Evolutionary conservation across 345 rosid genomes (phyloP).

Genomic region (Gossypium turneri): DNA sequence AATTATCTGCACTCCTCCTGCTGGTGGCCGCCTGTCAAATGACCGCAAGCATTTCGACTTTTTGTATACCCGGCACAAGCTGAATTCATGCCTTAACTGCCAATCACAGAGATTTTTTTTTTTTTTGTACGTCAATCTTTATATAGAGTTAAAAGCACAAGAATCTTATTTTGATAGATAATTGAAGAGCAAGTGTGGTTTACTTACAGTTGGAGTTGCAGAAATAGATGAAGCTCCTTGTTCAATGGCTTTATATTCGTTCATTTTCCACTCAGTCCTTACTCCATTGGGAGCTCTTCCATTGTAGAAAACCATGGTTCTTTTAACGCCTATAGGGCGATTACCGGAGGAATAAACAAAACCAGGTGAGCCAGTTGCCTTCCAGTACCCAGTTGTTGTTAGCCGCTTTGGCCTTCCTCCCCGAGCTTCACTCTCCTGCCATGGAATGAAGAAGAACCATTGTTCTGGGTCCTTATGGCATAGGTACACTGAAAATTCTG

Average conservation of each 20-base stretch:
- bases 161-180: no score
- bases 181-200: background rate
- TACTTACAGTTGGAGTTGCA: background rate
- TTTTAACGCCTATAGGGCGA: conserved; percentile 31
- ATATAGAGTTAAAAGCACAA: no score
- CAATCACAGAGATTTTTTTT: background rate
- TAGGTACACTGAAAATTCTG: conserved; percentile 27
- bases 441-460: conserved; percentile 47
- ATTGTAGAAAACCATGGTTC: conserved; percentile 41
- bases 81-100: conserved; percentile 37
- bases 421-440: conserved; percentile 30
- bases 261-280: conserved; percentile 48
- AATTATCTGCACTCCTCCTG: background rate
- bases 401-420: conserved; percentile 40
- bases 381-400: conserved; percentile 39
- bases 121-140: no score
- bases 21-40: conserved; percentile 41
- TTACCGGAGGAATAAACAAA: conserved; percentile 24
- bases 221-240: conserved; percentile 11
- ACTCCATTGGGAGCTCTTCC: conserved; percentile 42
- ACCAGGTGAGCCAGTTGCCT: conserved; percentile 40
- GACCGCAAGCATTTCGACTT: conserved; percentile 32
- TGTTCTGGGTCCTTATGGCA: conserved; percentile 33
- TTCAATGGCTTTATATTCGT: conserved; percentile 33
- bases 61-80: conserved; percentile 42